Percentiles rank a stretch among this genome's conserved stretches.
These are phyloP conservation scores for Lactarius evosmus DNA, from an alignment of 768 basidiomycete species.

Conservation along the genomic window DNA sequence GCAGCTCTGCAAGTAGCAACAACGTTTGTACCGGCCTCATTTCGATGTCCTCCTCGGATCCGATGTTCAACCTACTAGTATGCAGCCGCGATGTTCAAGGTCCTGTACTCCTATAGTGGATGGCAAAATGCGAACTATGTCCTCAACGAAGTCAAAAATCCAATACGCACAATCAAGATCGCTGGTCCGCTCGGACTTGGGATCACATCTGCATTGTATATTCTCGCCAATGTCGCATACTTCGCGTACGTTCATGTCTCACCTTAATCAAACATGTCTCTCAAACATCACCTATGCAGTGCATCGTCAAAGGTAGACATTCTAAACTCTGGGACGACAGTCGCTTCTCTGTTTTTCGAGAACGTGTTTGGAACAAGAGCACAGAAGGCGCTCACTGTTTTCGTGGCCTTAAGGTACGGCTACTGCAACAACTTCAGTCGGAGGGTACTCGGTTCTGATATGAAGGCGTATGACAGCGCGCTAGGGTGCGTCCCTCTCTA, in stretches of 20 bases:
- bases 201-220: slow-evolving; percentile 50
- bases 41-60: background rate
- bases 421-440: background rate
- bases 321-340: slow-evolving; percentile 46
- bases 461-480: slow-evolving; percentile 32
- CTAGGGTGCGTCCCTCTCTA: slow-evolving; percentile 33
- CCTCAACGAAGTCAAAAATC: slow-evolving; percentile 57
- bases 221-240: slow-evolving; percentile 57
- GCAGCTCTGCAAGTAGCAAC: slow-evolving; percentile 51
- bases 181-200: slow-evolving; percentile 57
- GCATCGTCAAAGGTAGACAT: slow-evolving; percentile 52
- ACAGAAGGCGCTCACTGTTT: slow-evolving; percentile 52
- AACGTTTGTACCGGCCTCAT: slow-evolving; percentile 34
- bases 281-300: slow-evolving; percentile 16
- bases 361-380: slow-evolving; percentile 55
- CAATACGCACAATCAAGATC: slow-evolving; percentile 58
- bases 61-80: slow-evolving; percentile 39
- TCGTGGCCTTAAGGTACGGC: slow-evolving; percentile 52
- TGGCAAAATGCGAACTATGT: slow-evolving; percentile 61
- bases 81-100: slow-evolving; percentile 59
- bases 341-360: slow-evolving; percentile 58
- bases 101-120: slow-evolving; percentile 46
- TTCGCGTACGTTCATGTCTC: slow-evolving; percentile 42
- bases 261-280: background rate
- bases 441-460: background rate